Conservation (phyloP, 2,329 filamentous ascomycete species). For the Cadophora gregata region DNA sequence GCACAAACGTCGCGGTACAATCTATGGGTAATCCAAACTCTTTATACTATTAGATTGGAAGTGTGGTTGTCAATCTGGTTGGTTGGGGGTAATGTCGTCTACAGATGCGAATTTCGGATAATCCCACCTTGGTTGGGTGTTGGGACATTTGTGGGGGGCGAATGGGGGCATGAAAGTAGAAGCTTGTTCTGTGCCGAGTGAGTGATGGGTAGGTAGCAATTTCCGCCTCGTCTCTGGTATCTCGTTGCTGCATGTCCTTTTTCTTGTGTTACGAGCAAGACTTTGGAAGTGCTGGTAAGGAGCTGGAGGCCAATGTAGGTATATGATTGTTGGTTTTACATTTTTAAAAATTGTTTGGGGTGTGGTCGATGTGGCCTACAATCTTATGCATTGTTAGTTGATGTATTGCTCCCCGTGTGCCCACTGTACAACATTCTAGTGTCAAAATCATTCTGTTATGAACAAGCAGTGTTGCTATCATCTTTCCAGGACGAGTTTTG, state of each 20-base stretch:
- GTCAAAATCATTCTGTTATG: not conserved
- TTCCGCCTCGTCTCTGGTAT: not conserved
- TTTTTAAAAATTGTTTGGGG: not conserved
- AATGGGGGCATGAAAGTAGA: not conserved
- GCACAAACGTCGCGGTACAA: not conserved
- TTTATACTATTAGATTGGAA: not conserved
- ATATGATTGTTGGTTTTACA: not conserved
- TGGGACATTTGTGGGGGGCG: not conserved
- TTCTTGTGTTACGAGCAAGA: not conserved
- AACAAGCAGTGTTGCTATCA: not conserved
- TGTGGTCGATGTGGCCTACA: not conserved
- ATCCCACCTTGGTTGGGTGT: not conserved
- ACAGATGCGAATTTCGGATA: not conserved
- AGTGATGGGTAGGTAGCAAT: not conserved
- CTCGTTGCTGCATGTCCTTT: not conserved
- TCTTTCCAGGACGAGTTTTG: not conserved
- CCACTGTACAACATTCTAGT: not conserved
- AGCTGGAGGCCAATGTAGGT: not conserved
- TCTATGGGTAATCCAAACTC: not conserved
- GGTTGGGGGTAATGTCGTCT: not conserved
- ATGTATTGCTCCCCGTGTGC: not conserved
- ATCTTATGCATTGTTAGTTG: not conserved
- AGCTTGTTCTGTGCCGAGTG: conserved; percentile 6
- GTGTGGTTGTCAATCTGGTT: not conserved
- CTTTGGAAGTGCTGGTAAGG: not conserved